Evolutionary conservation across 2,329 filamentous ascomycete genomes (phyloP), one percentile per base, ranked within the genome.

Genomic region (Cercospora citrullina): DNA sequence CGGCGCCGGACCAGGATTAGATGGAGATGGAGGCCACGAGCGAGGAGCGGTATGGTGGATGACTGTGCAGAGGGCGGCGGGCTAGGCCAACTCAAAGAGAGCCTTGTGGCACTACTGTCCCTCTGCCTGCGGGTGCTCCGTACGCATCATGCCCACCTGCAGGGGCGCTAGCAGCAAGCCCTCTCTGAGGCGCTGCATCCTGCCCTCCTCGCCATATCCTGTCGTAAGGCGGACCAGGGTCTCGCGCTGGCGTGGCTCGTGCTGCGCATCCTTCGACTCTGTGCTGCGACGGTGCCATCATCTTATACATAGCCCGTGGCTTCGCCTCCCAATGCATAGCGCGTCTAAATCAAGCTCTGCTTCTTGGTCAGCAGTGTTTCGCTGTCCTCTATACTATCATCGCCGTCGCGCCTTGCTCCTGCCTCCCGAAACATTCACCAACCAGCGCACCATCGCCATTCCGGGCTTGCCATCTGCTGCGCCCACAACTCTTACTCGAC

Each of bases 271-370:
- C 67, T 64, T 59, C 68, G 69, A 67, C 30, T 71, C 69, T 59
- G 74, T 69, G 68, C 69, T 59, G 74, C 70, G 68, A 70, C 71
- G 67, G 53, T 65, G 67, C 61, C 67, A 67, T 71, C 72, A 71
- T 72, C 71, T 72, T 72, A 74, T 76, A 76, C 73, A 73, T 73
- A 76, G 72, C 67, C 70, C 69, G 59, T 60, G 63, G 66, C 75
- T 72, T 73, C 72, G 73, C 74, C 72, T 69, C 71, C 48, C 72
- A 67, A 71, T 69, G 66, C 65, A 63, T 33, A 28, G 12, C 60
- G 65, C 63, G 65, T 69, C 70, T 71, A 69, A 69, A 69, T 63
- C 66, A 45, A 71, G 65, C 64, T 62, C 31, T 45, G 68, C 63
- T 63, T 62, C 31, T 55, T 28, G 63, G 66, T 68, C 68, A 67